phyloP scores from a whole-genome alignment of 2,329 filamentous ascomycete species.

The Falciphora oryzae region DNA sequence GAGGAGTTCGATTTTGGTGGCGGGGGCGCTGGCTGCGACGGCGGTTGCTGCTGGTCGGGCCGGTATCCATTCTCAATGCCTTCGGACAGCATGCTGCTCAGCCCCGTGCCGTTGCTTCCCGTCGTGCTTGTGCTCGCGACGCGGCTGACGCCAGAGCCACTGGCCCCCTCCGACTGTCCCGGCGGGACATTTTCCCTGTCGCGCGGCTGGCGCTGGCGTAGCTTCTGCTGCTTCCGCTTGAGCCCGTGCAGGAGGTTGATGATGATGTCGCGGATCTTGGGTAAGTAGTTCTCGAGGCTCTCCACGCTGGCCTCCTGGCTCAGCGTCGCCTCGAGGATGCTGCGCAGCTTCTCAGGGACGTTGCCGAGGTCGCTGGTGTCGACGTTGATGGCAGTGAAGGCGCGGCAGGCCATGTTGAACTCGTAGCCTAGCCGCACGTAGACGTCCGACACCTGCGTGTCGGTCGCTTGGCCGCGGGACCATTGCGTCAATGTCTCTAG shows the following conservation, averaged over 20 bases:
- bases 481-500: conserved; percentile 96
- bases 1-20: conserved; percentile 29
- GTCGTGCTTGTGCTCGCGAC: conserved; percentile 55
- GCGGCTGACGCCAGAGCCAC: conserved; percentile 29
- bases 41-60: conserved; percentile 28
- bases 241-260: conserved; percentile 94
- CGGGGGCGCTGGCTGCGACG: conserved; percentile 16
- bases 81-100: conserved; percentile 56
- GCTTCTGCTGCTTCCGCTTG: conserved; percentile 92
- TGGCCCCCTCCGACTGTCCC: conserved; percentile 22
- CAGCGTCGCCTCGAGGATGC: conserved; percentile 89
- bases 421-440: conserved; percentile 97
- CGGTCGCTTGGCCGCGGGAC: conserved; percentile 87
- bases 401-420: conserved; percentile 97
- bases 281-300: conserved; percentile 89
- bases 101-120: conserved; percentile 49
- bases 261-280: conserved; percentile 94
- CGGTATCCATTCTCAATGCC: conserved; percentile 49
- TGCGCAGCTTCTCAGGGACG: conserved; percentile 83
- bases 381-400: conserved; percentile 94
- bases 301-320: conserved; percentile 94
- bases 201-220: conserved; percentile 58
- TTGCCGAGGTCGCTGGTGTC: conserved; percentile 92
- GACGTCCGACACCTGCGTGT: conserved; percentile 94
- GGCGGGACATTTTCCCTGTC: conserved; percentile 42